Base-by-base conservation (phyloP, 768 basidiomycete genomes). In the Tremella yokohamensis region DNA sequence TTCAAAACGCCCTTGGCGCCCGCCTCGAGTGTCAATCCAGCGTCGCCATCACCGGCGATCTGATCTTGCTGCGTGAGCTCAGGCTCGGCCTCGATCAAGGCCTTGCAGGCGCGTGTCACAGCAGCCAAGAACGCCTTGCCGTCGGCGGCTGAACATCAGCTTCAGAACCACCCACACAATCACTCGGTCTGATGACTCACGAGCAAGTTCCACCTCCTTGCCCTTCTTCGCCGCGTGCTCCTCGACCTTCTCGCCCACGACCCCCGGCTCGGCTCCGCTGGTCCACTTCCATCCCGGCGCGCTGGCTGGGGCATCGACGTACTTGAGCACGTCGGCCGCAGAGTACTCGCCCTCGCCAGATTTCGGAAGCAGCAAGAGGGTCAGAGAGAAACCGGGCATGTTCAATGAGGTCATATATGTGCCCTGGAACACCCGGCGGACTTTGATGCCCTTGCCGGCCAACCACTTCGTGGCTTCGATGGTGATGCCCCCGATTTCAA, bases 31-130 rank as follows among this genome's bases (percentile, higher is more conserved):
- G 84, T 85, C 39, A 81, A 75, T 8, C 85, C 84, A 48, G 84
- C 84, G 66, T 85, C 84, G 3, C 93, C 93, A 70, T 98, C 93
- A 24, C 93, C 93, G 1, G 89, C 88, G 53, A 97, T 86, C 57
- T 83, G 86, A 74, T 99, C 94, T 84, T 90, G 87, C 18, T 82
- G 78, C 13, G 93, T 97, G 60, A 99, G 90, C 64, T 92, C 90
- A 1, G 87, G 84, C 74, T 97, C 93, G 8, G 87, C 87, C 8
- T 77, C 78, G 58, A 90, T 83, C 60, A 97, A 77, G 1, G 66
- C 52, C 37, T 65, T 50, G 42, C 64, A 71, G 3, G 69, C 64
- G 42, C 66, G 62, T 20, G 52, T 63, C 40, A 71, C 68, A 3
- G 68, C 61, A 12, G 57, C 51, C 37, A 73, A 40, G 66, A 73